Evolutionary conservation across 495 filamentous ascomycete species (phyloP).

Genomic region (Talaromyces adpressus): DNA sequence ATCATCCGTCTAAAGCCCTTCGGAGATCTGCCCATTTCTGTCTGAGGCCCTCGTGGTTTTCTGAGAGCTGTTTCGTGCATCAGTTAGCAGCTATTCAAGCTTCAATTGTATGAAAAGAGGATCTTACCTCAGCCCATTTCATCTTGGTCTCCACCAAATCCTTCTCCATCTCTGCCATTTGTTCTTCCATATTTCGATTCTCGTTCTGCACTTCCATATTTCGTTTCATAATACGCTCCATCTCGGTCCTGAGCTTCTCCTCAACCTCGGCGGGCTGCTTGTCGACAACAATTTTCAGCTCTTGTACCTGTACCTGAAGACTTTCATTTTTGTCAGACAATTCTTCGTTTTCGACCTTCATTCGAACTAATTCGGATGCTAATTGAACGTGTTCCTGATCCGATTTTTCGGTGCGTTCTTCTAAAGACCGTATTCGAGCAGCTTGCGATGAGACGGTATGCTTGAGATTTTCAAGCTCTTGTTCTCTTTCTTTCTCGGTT

Average conservation of each 20-base stretch:
- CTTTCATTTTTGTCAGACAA: conserved; percentile 83
- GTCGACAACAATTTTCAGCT: conserved; percentile 77
- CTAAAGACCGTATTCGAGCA: conserved; percentile 68
- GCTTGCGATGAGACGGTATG: conserved; percentile 56
- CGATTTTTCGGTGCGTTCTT: conserved; percentile 81
- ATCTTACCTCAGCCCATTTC: conserved; percentile 79
- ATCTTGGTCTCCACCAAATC: conserved; percentile 91
- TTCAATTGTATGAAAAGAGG: background rate
- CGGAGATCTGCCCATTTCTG: conserved; percentile 79
- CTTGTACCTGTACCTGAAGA: conserved; percentile 70
- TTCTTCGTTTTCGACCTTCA: conserved; percentile 90
- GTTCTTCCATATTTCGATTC: conserved; percentile 81
- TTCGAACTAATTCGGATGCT: conserved; percentile 80
- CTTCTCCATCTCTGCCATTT: conserved; percentile 91
- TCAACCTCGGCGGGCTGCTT: conserved; percentile 88
- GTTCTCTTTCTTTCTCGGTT: conserved; percentile 69
- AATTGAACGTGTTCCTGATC: conserved; percentile 91
- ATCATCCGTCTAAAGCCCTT: conserved; percentile 47
- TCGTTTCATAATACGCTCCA: conserved; percentile 85
- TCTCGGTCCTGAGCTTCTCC: conserved; percentile 69
- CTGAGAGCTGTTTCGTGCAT: conserved; percentile 19
- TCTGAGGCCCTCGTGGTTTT: conserved; percentile 71
- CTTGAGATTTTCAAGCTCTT: conserved; percentile 70
- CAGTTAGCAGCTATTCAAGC: background rate
- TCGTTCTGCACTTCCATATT: conserved; percentile 94